Conservation (phyloP, 345 rosid genomes). For the Eucalyptus regnans region DNA sequence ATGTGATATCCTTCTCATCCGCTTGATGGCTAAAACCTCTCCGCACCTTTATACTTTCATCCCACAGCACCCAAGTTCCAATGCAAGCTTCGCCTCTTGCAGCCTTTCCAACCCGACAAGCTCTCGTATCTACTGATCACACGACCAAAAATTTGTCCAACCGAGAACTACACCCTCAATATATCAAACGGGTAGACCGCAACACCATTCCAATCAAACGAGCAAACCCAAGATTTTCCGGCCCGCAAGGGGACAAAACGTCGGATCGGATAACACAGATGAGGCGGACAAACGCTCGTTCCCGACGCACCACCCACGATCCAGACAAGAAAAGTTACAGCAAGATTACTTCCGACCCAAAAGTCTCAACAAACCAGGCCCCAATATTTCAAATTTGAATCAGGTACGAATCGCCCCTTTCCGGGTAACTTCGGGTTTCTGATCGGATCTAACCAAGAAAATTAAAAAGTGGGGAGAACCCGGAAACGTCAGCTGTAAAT, state of each 20-base stretch:
- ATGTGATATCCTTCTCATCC: constrained; percentile 17
- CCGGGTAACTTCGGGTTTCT: background rate
- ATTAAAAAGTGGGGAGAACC: background rate
- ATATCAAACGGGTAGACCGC: background rate
- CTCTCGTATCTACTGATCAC: background rate
- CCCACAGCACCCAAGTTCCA: background rate
- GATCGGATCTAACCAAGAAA: constrained; percentile 15
- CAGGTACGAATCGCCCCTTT: background rate
- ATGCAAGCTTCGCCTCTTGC: background rate
- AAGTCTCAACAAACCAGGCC: background rate
- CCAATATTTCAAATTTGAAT: background rate
- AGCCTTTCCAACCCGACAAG: background rate
- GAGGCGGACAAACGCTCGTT: background rate
- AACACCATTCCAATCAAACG: background rate
- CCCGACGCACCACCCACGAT: background rate
- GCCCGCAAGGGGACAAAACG: background rate
- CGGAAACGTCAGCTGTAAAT: background rate
- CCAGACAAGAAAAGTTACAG: background rate
- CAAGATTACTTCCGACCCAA: background rate
- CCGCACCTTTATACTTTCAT: background rate
- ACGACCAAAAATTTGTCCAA: background rate
- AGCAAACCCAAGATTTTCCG: constrained; percentile 6
- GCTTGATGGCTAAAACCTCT: constrained; percentile 11
- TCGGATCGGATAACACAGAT: background rate
- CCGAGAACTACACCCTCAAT: background rate